These are phyloP conservation scores for Podaxis pistillaris DNA, from an alignment of 768 basidiomycete species.

Conservation along the genomic window DNA sequence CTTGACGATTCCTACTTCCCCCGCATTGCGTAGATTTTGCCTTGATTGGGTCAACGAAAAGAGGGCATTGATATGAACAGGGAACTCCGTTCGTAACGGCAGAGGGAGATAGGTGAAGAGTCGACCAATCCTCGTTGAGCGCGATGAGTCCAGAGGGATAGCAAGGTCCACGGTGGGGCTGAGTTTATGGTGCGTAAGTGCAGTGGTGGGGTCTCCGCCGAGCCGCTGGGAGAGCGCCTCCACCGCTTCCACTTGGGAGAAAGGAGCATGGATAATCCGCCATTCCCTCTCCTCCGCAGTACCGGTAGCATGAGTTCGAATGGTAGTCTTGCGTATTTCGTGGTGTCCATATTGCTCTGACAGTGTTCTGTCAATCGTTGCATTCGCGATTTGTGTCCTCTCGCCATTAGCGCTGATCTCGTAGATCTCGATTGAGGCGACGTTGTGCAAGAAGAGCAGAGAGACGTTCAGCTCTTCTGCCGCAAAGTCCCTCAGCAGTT, in stretches of 20 bases:
- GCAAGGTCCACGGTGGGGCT: constrained; percentile 38
- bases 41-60: constrained; percentile 47
- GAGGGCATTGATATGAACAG: constrained; percentile 42
- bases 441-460: constrained; percentile 42
- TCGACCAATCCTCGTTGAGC: constrained; percentile 28
- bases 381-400: not conserved
- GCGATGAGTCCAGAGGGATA: constrained; percentile 23
- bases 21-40: constrained; percentile 41
- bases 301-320: not conserved
- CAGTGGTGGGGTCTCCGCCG: constrained; percentile 21
- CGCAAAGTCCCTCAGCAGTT: constrained; percentile 41
- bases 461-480: constrained; percentile 36
- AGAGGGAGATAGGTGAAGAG: constrained; percentile 51
- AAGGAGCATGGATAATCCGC: constrained; percentile 32
- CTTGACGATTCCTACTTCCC: constrained; percentile 35
- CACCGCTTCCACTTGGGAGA: constrained; percentile 24
- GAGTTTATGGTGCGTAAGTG: constrained; percentile 40
- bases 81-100: constrained; percentile 44
- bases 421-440: constrained; percentile 37
- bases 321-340: constrained; percentile 15
- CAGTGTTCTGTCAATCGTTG: constrained; percentile 2
- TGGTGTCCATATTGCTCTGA: constrained; percentile 15
- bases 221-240: constrained; percentile 24
- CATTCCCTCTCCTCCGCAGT: constrained; percentile 25
- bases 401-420: constrained; percentile 31